phyloP scores from a whole-genome alignment of 306 rosid species.

The Luffa aegyptiaca region DNA sequence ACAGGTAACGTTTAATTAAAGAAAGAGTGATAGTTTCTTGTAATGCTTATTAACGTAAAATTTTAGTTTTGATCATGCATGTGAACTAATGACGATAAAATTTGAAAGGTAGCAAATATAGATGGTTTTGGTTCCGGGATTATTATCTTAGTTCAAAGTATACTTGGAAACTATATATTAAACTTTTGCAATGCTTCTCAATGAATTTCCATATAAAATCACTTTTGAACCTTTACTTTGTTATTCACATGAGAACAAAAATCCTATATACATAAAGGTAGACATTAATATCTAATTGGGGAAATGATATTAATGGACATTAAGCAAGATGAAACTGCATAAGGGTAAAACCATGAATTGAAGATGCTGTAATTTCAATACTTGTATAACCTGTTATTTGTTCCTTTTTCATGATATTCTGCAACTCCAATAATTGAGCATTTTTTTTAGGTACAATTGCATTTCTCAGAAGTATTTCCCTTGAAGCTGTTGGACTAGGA shows the following conservation, averaged over 20 bases:
- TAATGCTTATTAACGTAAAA: slow-evolving; percentile 1
- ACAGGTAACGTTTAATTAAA: not conserved
- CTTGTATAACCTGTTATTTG: not conserved
- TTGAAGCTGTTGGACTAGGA: slow-evolving; percentile 96
- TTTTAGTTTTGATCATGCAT: not conserved
- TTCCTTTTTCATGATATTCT: not conserved
- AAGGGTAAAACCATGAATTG: not conserved
- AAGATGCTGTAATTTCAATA: not conserved
- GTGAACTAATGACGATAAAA: not conserved
- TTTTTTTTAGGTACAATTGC: slow-evolving; percentile 66
- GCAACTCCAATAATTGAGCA: not conserved
- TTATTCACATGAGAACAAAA: not conserved
- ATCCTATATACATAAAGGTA: not conserved
- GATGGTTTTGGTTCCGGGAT: not conserved
- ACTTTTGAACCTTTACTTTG: not conserved
- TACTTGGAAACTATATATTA: not conserved
- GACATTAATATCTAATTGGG: not conserved
- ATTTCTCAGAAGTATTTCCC: slow-evolving; percentile 87
- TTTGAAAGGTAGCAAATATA: not conserved
- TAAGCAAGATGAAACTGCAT: not conserved
- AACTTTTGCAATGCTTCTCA: not conserved
- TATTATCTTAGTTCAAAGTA: not conserved
- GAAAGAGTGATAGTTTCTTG: not conserved
- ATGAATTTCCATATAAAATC: not conserved
- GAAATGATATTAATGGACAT: not conserved